phyloP scores from a whole-genome alignment of 441 rosid species.

The Omphalea diandra region DNA sequence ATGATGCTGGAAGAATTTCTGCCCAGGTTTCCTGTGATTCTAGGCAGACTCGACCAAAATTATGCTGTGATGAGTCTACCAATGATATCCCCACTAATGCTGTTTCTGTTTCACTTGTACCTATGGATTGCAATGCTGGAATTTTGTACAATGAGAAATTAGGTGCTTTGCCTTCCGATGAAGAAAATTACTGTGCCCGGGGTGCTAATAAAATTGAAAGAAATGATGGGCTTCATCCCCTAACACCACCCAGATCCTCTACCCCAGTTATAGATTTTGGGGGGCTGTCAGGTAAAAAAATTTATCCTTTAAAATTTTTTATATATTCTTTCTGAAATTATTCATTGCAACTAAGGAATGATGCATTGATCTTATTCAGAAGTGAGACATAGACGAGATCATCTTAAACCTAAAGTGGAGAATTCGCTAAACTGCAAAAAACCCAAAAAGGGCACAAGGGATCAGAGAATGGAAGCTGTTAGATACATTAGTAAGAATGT shows the following conservation, averaged over 20 bases:
- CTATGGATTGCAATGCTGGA: slow-evolving; percentile 16
- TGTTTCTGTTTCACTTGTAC: slow-evolving; percentile 25
- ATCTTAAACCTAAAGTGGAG: too few species aligned
- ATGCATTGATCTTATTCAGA: slow-evolving; percentile 22
- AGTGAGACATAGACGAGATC: background rate
- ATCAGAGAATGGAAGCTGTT: slow-evolving; percentile 38
- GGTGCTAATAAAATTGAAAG: slow-evolving; percentile 15
- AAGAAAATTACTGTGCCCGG: slow-evolving; percentile 25
- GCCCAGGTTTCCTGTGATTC: slow-evolving; percentile 8
- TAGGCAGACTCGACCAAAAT: slow-evolving; percentile 21
- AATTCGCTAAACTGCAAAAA: slow-evolving; percentile 12
- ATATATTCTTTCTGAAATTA: background rate
- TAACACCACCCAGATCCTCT: slow-evolving; percentile 27
- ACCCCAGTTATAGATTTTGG: background rate
- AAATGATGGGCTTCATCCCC: slow-evolving; percentile 22
- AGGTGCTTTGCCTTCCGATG: slow-evolving; percentile 15
- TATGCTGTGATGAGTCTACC: slow-evolving; percentile 17
- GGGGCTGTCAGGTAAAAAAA: slow-evolving; percentile 29
- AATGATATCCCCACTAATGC: slow-evolving; percentile 20
- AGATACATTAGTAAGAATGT: slow-evolving; percentile 33
- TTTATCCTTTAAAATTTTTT: slow-evolving; percentile 9
- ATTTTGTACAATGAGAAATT: slow-evolving; percentile 18
- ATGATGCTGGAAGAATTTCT: slow-evolving; percentile 15
- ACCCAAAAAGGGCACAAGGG: slow-evolving; percentile 9
- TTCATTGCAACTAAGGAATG: background rate